Conservation (phyloP, 2,329 filamentous ascomycete species). For the Fusarium temperatum region DNA sequence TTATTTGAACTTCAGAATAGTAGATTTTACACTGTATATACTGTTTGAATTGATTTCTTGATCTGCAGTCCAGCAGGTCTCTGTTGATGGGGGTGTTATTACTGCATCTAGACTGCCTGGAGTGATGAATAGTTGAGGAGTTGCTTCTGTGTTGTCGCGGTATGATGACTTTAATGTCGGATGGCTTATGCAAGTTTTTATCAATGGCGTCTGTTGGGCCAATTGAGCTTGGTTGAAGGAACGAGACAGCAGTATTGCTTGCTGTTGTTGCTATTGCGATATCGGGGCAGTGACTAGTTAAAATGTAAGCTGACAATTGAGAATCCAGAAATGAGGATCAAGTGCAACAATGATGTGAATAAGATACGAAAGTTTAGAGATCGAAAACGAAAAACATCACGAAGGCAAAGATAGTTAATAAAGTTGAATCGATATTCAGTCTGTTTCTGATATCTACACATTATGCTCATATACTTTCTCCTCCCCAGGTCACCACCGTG, state of each 20-base stretch:
- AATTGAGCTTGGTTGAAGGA: neutral
- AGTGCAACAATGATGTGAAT: neutral
- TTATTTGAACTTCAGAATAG: neutral
- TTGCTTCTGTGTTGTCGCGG: neutral
- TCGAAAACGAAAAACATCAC: neutral
- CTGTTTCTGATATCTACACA: conserved; percentile 37
- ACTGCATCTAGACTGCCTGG: rapidly evolving
- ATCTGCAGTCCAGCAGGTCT: rapidly evolving
- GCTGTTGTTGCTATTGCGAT: neutral
- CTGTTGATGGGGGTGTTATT: rapidly evolving
- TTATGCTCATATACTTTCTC: conserved; percentile 31
- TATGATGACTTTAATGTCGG: neutral
- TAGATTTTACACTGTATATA: neutral
- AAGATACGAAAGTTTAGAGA: too few relatives aligned
- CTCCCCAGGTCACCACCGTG: neutral
- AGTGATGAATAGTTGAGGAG: neutral
- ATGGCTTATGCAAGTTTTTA: neutral
- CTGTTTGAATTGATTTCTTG: rapidly evolving
- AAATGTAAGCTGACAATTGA: neutral
- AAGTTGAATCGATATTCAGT: conserved; percentile 24
- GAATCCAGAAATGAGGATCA: neutral
- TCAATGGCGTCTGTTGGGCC: neutral
- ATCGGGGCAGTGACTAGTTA: neutral
- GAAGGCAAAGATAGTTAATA: neutral
- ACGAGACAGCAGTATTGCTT: neutral